Base-by-base conservation (phyloP, 768 basidiomycete genomes). In the Termitomyces sp. region DNA sequence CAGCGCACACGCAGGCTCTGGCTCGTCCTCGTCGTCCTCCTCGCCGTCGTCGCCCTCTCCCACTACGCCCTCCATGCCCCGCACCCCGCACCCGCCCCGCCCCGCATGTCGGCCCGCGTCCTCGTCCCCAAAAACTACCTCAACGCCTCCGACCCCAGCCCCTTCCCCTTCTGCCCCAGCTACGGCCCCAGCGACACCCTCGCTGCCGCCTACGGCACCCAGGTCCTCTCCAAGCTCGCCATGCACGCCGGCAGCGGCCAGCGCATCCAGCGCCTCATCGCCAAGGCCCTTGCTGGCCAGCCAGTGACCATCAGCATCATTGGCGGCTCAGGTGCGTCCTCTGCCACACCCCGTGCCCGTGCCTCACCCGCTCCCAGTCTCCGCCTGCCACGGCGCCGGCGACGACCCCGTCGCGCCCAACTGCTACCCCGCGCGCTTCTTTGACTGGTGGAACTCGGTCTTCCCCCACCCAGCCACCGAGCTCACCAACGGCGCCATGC, bases 401-500 rank as follows among this genome's bases (percentile, higher is more conserved):
- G 88, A 95, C 67, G 91, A 95, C 69, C 93, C 92, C 4, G 77
- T 97, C 56, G 83, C 91, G 0, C 79, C 90, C 0, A 73, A 73
- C 61, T 95, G 96, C 70, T 99, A 98, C 72, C 96, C 97, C 1
- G 86, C 90, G n/a, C 84, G 85, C 54, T 92, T 98, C 76, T 98
- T 98, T 77, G 78, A 87, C 51, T 99, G 97, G 96, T 97, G 96
- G 92, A 93, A 95, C 73, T 81, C 79, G 54, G 84, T 98, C n/a
- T 99, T 99, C 74, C 97, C 96, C 0, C 93, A 99, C 71, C 96
- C 96, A 0, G 95, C 94, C 2, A 94, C 95, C 12, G 95, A 98
- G 70, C 82, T 99, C 64, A 99, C 96, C 28, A 99, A 99, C 71
- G 96, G 96, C 36, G 96, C 96, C 4, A 90, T 95, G 82, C 82